Evolutionary conservation across 768 basidiomycete species (phyloP), one percentile per base, ranked within the genome.

Genomic region (Russula abietina): DNA sequence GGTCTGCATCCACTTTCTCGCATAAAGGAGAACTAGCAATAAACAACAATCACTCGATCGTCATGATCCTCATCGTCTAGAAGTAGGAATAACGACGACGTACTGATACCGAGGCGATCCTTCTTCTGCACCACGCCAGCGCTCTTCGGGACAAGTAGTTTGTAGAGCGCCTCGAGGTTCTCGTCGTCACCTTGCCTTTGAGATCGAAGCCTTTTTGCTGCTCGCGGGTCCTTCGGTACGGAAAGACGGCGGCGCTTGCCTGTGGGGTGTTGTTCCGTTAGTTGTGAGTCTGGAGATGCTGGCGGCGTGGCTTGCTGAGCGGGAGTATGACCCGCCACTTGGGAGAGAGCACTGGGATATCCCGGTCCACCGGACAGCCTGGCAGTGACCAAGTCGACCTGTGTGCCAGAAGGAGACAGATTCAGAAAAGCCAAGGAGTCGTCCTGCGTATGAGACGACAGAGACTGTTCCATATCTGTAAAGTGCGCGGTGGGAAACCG

Each of bases 31-130:
- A 59, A 52, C 58, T 59, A n/a, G 22, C 19, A 45, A n/a, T 36
- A 32, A 45, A 45, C 49, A 24, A n/a, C n/a, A n/a, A n/a, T n/a
- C n/a, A n/a, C 1, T 30, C 19, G 6, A 22, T 6, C 36, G 36
- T 49, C 26, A 4, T 39, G n/a, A n/a, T n/a, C n/a, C n/a, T 30
- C 41, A 45, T 22, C 19, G 17, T 17, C 7, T 14, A n/a, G 43
- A 51, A 4, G 11, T 10, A n/a, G 14, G 17, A 52, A 5, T 4
- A 45, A 11, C 3, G 17, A 19, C 12, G 16, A 41, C 50, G 8
- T 59, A 62, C 62, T 46, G 24, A 10, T 30, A 28, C 19, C 11
- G n/a, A 62, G 57, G 26, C 62, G 57, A 38, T 62, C 28, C 51
- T 62, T 62, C 52, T 62, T 62, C 22, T 45, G n/a, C 16, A 5